These are phyloP conservation scores for Fusarium pilosicola DNA, from an alignment of 2,329 filamentous ascomycete genomes.

Conservation along the genomic window DNA sequence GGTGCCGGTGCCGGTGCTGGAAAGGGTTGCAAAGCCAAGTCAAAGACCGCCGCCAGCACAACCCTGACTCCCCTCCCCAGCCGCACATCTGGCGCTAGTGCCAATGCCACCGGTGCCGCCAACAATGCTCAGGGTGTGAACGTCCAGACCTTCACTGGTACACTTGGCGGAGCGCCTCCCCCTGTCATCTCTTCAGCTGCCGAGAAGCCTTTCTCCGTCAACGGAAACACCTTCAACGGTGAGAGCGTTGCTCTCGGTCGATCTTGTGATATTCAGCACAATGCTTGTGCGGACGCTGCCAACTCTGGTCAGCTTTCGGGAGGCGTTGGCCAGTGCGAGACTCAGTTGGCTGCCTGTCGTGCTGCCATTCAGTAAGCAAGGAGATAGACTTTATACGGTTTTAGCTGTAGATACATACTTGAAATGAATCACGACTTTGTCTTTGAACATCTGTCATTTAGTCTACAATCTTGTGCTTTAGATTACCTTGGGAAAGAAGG, in stretches of 20 bases:
- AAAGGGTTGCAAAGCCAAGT: neutral
- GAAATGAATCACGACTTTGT: neutral
- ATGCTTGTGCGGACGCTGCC: neutral
- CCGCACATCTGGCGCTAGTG: neutral
- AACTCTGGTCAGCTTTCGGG: neutral
- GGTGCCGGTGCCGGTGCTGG: neutral
- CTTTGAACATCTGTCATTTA: no score
- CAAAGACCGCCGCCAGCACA: neutral
- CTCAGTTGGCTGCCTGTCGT: neutral
- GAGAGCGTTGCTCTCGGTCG: neutral
- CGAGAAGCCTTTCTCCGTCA: neutral
- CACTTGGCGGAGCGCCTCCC: neutral
- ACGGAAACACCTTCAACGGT: neutral
- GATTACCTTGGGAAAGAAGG: no score
- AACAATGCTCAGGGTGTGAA: neutral
- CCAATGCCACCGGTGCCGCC: neutral
- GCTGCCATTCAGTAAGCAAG: neutral
- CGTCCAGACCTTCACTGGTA: constrained; percentile 1
- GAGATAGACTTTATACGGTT: neutral
- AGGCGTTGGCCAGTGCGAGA: neutral
- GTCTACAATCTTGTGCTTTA: no score
- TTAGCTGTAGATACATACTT: neutral
- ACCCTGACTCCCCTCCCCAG: neutral
- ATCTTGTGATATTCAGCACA: neutral
- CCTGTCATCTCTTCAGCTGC: neutral